Percentiles rank a stretch among this genome's conserved stretches.
phyloP scores from a whole-genome alignment of 2,329 filamentous ascomycete genomes.

The Gremmenia infestans region DNA sequence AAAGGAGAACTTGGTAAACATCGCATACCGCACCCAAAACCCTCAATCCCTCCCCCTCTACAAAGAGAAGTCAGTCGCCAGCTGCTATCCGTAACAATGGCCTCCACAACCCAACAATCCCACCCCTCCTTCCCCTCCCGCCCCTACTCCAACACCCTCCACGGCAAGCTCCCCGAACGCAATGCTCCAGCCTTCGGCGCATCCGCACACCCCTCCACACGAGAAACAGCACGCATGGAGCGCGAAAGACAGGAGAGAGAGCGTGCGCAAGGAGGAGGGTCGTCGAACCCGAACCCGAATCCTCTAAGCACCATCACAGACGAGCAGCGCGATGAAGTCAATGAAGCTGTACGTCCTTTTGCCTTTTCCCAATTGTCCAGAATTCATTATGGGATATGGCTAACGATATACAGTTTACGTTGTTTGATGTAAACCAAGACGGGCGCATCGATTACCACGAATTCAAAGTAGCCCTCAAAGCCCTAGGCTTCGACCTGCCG shows the following conservation, averaged over 20 bases:
- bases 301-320: slow-evolving; percentile 56
- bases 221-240: slow-evolving; percentile 37
- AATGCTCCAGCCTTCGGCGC: slow-evolving; percentile 33
- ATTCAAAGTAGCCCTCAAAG: slow-evolving; percentile 92
- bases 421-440: slow-evolving; percentile 97
- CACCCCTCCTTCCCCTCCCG: slow-evolving; percentile 48
- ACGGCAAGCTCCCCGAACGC: slow-evolving; percentile 48
- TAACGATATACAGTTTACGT: slow-evolving; percentile 60
- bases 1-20: background rate
- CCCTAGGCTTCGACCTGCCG: slow-evolving; percentile 85
- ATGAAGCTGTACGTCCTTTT: slow-evolving; percentile 69
- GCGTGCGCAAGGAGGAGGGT: slow-evolving; percentile 19
- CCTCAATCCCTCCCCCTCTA: background rate
- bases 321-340: slow-evolving; percentile 88
- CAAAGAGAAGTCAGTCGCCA: background rate
- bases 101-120: slow-evolving; percentile 40
- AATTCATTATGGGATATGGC: background rate
- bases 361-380: background rate
- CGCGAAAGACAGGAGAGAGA: slow-evolving; percentile 33
- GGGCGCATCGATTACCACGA: slow-evolving; percentile 95
- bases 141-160: slow-evolving; percentile 34
- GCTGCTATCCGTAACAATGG: slow-evolving; percentile 19
- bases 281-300: slow-evolving; percentile 7
- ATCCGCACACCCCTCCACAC: slow-evolving; percentile 31
- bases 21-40: background rate